Conservation (phyloP, 148 eudicot genomes). For the Persicaria tinctoria region DNA sequence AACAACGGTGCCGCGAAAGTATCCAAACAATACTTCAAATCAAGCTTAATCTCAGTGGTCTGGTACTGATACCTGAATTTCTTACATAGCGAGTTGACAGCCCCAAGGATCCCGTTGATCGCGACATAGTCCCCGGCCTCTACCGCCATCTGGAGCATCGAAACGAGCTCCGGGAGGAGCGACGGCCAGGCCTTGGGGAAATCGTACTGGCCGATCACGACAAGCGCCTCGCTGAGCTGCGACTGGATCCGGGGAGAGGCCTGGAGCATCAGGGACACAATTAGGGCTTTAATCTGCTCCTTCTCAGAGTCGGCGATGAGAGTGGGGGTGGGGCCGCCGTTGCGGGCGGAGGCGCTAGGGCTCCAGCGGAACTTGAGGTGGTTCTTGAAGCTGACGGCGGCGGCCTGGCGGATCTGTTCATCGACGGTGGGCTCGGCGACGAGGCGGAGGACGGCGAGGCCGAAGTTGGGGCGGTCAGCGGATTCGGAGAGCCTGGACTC, state of each 20-base stretch:
- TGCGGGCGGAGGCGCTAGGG: constrained; percentile 23
- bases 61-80: constrained; percentile 69
- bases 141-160: constrained; percentile 47
- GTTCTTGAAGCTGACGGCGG: constrained; percentile 89
- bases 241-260: constrained; percentile 51
- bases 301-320: constrained; percentile 58
- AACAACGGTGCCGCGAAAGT: constrained; percentile 61
- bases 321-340: constrained; percentile 18
- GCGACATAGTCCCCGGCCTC: constrained; percentile 60
- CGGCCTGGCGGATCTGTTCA: constrained; percentile 63
- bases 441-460: constrained; percentile 74
- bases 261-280: constrained; percentile 71
- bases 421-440: constrained; percentile 57
- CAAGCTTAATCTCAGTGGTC: constrained; percentile 52
- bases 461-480: constrained; percentile 58
- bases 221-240: constrained; percentile 82
- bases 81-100: constrained; percentile 80
- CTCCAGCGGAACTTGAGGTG: constrained; percentile 75
- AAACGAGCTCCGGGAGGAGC: constrained; percentile 63
- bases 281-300: constrained; percentile 62
- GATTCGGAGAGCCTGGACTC: constrained; percentile 61
- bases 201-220: constrained; percentile 88
- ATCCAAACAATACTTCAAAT: constrained; percentile 87
- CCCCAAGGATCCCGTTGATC: constrained; percentile 69
- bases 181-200: constrained; percentile 69